These are phyloP conservation scores for Fraxinus angustifolia DNA, from an alignment of 305 asterid genomes.

Conservation along the genomic window DNA sequence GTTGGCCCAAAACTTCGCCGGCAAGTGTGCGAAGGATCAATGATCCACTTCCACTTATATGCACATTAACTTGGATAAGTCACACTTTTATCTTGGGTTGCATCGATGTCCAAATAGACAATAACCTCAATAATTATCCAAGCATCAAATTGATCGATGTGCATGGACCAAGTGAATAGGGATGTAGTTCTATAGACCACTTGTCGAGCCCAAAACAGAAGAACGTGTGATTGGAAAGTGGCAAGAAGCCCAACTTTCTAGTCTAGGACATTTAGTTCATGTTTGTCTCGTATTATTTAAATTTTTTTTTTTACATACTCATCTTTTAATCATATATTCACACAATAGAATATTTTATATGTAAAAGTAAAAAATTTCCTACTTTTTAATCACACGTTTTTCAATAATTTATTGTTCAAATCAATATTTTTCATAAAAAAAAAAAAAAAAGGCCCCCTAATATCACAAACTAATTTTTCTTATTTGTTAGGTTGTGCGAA, in stretches of 20 bases:
- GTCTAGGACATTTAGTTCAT: background rate
- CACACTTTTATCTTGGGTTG: background rate
- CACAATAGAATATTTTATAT: too few relatives aligned
- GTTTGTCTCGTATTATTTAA: too few relatives aligned
- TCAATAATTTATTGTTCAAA: too few relatives aligned
- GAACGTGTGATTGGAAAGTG: background rate
- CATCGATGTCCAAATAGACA: background rate
- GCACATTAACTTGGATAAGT: background rate
- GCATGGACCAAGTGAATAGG: background rate
- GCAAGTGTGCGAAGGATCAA: background rate
- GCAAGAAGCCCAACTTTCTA: background rate
- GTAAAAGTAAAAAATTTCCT: too few relatives aligned
- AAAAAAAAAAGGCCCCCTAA: too few relatives aligned
- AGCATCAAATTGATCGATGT: background rate
- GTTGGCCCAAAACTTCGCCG: background rate
- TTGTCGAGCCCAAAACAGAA: background rate
- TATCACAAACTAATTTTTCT: background rate
- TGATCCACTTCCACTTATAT: background rate
- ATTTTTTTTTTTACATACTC: too few relatives aligned
- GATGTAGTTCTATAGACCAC: background rate
- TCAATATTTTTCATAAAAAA: too few relatives aligned
- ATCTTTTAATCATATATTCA: too few relatives aligned
- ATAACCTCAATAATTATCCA: background rate
- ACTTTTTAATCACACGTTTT: too few relatives aligned
- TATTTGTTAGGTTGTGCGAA: background rate